phyloP scores from a whole-genome alignment of 2,329 filamentous ascomycete genomes.

The Aspergillus brunneoviolaceus region DNA sequence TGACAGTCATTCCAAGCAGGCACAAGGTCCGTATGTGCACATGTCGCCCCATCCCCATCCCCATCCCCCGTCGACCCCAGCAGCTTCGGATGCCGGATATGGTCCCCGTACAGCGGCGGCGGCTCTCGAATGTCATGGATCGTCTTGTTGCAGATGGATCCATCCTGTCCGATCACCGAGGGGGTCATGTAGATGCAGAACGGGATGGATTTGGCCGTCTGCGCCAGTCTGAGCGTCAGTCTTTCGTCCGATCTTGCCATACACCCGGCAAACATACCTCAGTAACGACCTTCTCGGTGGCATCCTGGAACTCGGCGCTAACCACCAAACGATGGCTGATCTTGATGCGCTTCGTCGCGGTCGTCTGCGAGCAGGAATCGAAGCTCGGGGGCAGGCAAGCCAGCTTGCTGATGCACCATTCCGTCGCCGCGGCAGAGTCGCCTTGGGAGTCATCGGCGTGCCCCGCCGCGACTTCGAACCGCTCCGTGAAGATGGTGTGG shows the following conservation, averaged over 20 bases:
- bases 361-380: background rate
- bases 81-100: background rate
- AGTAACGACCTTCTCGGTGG: background rate
- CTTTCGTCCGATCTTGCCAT: background rate
- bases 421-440: background rate
- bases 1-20: background rate
- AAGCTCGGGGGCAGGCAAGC: background rate
- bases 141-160: background rate
- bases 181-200: background rate
- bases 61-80: background rate
- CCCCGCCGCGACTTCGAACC: background rate
- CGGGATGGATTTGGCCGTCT: background rate
- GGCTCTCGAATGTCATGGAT: background rate
- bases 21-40: background rate
- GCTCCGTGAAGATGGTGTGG: slow-evolving; percentile 9
- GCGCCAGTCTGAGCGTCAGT: background rate
- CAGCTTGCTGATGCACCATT: background rate
- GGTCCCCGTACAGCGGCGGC: background rate
- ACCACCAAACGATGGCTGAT: background rate
- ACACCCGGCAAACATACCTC: background rate
- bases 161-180: background rate
- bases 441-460: background rate
- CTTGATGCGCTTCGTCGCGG: background rate
- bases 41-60: background rate
- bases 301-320: background rate